These are phyloP conservation scores for Papiliotrema nemorosa DNA, from an alignment of 1,284 basidiomycete genomes.

Conservation along the genomic window DNA sequence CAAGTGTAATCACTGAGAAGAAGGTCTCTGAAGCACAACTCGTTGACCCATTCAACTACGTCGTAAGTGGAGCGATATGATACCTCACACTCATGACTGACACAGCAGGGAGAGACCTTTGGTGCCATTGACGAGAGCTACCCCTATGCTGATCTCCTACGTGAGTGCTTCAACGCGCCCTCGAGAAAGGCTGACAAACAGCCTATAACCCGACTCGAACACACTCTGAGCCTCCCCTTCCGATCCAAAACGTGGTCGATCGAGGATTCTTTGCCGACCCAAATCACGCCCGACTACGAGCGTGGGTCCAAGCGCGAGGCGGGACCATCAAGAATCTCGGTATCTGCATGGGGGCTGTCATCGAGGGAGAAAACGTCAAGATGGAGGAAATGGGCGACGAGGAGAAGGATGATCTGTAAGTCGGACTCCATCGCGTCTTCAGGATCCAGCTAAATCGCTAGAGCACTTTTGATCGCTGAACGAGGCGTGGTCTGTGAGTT, in stretches of 20 bases:
- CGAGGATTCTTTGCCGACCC: constrained; percentile 56
- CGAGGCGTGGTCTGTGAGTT: constrained; percentile 45
- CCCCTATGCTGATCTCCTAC: constrained; percentile 35
- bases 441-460: constrained; percentile 9
- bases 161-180: constrained; percentile 16
- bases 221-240: constrained; percentile 43
- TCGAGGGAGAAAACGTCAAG: constrained; percentile 49
- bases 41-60: constrained; percentile 46
- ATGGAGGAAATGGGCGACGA: constrained; percentile 48
- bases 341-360: constrained; percentile 48
- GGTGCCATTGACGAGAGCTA: constrained; percentile 30
- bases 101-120: constrained; percentile 31
- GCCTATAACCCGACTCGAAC: constrained; percentile 36
- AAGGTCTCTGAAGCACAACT: constrained; percentile 8
- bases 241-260: constrained; percentile 61
- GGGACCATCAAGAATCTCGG: constrained; percentile 48
- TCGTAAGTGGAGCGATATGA: constrained; percentile 20
- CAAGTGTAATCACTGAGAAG: neutral
- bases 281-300: constrained; percentile 35
- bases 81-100: neutral
- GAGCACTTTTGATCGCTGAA: constrained; percentile 41
- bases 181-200: constrained; percentile 8
- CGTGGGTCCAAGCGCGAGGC: constrained; percentile 41
- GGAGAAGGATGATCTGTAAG: constrained; percentile 52
- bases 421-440: neutral